Evolutionary conservation across 352 stramenopile species (phyloP).

Genomic region (Globisporangium perplexum): DNA sequence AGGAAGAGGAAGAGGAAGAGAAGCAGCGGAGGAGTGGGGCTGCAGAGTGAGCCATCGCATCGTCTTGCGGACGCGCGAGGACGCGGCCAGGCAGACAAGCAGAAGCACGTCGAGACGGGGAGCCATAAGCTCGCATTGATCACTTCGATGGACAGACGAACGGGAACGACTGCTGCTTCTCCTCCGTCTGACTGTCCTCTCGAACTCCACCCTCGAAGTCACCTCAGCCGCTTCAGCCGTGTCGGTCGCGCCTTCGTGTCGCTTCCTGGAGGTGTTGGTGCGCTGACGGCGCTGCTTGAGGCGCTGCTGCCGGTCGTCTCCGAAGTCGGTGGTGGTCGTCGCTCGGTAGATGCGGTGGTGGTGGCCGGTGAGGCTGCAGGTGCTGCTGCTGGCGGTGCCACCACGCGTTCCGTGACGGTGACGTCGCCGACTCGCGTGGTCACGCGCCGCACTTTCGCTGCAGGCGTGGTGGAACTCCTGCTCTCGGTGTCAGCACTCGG

Average conservation of each 20-base stretch:
- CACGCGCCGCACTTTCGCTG: conserved; percentile 13
- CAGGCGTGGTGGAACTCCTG: background rate
- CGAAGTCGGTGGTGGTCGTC: background rate
- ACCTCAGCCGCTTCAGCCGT: conserved; percentile 16
- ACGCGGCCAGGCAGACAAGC: background rate
- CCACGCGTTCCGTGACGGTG: conserved; percentile 9
- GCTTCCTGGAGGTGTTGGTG: background rate
- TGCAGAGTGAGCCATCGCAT: background rate
- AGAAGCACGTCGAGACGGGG: background rate
- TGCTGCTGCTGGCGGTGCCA: background rate
- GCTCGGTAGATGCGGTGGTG: background rate
- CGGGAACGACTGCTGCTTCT: background rate
- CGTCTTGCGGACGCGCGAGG: too few species aligned
- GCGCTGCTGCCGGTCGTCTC: conserved; percentile 1
- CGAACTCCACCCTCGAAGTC: background rate
- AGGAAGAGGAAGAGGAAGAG: background rate
- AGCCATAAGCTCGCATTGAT: background rate
- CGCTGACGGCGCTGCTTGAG: background rate
- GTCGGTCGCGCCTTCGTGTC: conserved; percentile 13
- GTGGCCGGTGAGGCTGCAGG: background rate
- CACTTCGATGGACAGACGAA: background rate
- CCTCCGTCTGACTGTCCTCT: background rate
- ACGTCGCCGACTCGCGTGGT: conserved; percentile 11
- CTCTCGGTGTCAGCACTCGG: background rate
- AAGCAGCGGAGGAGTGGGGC: background rate